Base-by-base conservation (phyloP, 2,329 filamentous ascomycete species). In the Scolecobasidium constrictum region DNA sequence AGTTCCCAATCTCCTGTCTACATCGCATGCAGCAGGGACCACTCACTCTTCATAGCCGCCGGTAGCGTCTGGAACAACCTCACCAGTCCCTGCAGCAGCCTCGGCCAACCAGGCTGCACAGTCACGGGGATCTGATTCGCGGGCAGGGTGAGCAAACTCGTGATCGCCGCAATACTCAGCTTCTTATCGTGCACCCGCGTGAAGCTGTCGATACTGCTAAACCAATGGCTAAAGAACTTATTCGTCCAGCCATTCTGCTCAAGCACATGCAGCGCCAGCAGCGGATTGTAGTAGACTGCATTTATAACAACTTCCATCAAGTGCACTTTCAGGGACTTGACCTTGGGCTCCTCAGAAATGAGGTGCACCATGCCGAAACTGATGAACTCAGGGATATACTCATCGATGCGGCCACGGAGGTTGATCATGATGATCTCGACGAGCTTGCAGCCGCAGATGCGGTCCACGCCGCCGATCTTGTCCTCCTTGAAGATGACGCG, bases 231-330 rank as follows among this genome's bases (percentile, higher is more conserved):
- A 71, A 98, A 98, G 68, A 98, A 98, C 59, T 93, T 93, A 66
- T 96, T 96, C 5, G 92, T 96, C 90, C 88, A 95, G 47, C 78
- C 82, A 56, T 93, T 90, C 42, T 73, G 67, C 66, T 98, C 92
- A n/a, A 98, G 74, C 28, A 94, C 78, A 48, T 87, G 81, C 17
- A 98, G 74, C 18, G 87, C 76, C 46, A 95, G 72, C 35, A 82
- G 66, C 2, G 92, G 88, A 67, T 94, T 95, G 72, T 98, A 98
- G 72, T 96, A 94, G 54, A 96, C 87, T 43, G 85, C 80, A 64
- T 96, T 96, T 70, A 98, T 94, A 46, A 98, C 80, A 80, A 98
- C 93, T 67, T 98, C 92, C 84, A 98, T 94, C 35, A 98, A 68
- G 61, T 98, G 90, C 43, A 96, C 88, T 55, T 86, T 83, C 63